Conservation (phyloP, 1,139 yeast genomes). For the Hyphopichia khmerensis region DNA sequence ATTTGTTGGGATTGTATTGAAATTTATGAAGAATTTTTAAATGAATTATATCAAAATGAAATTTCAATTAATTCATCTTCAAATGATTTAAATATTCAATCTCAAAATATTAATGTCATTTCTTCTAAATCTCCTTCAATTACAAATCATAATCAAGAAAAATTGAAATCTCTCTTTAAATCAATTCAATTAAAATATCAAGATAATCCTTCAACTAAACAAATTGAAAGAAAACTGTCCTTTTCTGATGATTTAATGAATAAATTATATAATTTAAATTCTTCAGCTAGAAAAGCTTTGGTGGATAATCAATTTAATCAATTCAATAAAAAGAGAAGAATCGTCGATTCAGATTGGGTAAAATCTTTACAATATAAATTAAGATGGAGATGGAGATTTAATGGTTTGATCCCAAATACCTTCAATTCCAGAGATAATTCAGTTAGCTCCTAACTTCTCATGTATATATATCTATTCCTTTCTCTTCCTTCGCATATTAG, state of each 20-base stretch:
- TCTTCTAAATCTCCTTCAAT: neutral
- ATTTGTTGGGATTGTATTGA: slow-evolving; percentile 66
- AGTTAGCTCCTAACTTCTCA: neutral
- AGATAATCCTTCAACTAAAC: slow-evolving; percentile 9
- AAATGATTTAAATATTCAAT: neutral
- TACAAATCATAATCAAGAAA: slow-evolving; percentile 3
- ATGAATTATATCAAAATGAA: slow-evolving; percentile 19
- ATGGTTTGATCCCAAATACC: slow-evolving; percentile 17
- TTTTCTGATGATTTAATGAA: slow-evolving; percentile 24
- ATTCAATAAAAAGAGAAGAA: slow-evolving; percentile 5
- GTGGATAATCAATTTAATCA: neutral
- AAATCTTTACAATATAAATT: slow-evolving; percentile 26
- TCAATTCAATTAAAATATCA: slow-evolving; percentile 20
- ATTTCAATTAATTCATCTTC: neutral
- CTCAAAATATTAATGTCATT: neutral
- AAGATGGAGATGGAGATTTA: slow-evolving; percentile 33
- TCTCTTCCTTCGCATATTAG: neutral
- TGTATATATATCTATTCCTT: neutral
- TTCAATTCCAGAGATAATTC: neutral
- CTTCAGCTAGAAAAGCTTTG: slow-evolving; percentile 1
- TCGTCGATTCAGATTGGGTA: slow-evolving; percentile 26
- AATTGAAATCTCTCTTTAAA: slow-evolving; percentile 23
- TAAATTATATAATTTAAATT: slow-evolving; percentile 22
- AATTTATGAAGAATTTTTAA: slow-evolving; percentile 53
- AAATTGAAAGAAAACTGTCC: slow-evolving; percentile 12